Conservation (phyloP, 1,284 basidiomycete species). For the Vanrija sp. region DNA sequence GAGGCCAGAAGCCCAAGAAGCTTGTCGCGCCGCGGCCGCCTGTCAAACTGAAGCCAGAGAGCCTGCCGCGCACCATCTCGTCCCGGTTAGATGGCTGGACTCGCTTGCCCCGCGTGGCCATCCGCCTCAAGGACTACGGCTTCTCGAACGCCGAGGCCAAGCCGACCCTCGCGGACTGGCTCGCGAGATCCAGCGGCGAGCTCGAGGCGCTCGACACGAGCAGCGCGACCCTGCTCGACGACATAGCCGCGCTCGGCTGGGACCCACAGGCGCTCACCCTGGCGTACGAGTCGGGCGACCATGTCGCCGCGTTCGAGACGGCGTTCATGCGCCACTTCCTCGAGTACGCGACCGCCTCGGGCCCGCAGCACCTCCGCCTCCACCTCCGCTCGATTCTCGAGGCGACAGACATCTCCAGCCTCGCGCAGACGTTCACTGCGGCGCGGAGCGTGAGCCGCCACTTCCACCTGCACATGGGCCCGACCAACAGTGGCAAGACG, state of each 20-base stretch:
- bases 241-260: conserved; percentile 24
- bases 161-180: conserved; percentile 3
- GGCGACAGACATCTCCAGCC: conserved; percentile 44
- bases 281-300: conserved; percentile 22
- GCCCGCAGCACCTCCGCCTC: conserved; percentile 7
- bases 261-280: conserved; percentile 23
- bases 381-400: conserved; percentile 40
- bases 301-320: conserved; percentile 28
- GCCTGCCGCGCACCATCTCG: conserved; percentile 14
- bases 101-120: conserved; percentile 17
- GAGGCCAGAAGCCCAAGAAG: not conserved
- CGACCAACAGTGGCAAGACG: conserved; percentile 97
- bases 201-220: conserved; percentile 4
- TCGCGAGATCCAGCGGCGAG: not conserved
- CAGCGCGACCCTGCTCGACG: conserved; percentile 6
- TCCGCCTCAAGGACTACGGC: conserved; percentile 28
- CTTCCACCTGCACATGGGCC: conserved; percentile 92
- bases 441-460: conserved; percentile 61
- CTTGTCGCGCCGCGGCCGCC: too few species aligned
- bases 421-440: conserved; percentile 37
- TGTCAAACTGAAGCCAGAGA: not conserved
- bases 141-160: conserved; percentile 13
- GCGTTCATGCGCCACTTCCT: conserved; percentile 32
- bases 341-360: conserved; percentile 1
- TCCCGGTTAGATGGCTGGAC: conserved; percentile 29